Base-by-base conservation (phyloP, 2,329 filamentous ascomycete genomes). In the Aspergillus persii region DNA sequence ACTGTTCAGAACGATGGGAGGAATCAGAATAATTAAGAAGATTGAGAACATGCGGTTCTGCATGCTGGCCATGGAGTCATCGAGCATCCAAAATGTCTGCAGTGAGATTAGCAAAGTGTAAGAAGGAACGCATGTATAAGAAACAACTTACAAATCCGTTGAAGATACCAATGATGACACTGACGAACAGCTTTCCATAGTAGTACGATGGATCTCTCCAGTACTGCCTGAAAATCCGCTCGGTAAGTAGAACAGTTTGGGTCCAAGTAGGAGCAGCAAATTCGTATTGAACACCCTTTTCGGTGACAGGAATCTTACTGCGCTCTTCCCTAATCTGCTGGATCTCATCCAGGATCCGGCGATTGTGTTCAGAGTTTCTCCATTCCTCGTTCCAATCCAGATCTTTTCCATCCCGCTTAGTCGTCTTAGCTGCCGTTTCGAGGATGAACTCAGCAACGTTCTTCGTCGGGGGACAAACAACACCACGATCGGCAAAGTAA, bases 331-430 rank as follows among this genome's bases (percentile, higher is more conserved):
- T 84, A 56, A 92, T 84, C 1, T 80, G 78, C 46, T 87, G 79
- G 57, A 93, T 92, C 66, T 92, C 88, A 9, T 83, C 75, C 5
- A 87, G 73, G 18, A 91, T 77, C 1, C 76, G 72, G 36, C 80
- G 77, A 60, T 85, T 84, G 68, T 92, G 82, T 9, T 84, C 76
- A 0, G 88, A 91, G 49, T 83, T 83, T 29, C 79, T 77, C 90
- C 90, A 93, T 69, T 91, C 88, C 39, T 90, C 83, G 68, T 89
- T 88, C 90, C 90, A 93, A 69, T 92, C 82, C 48, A 90, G 76
- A 33, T 75, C 77, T 56, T 78, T 83, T 44, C 85, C 86, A 51
- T 87, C 80, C 44, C 71, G 77, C 57, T 81, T 81, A 9, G 77
- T 76, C 9, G 81, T 80, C 64, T 86, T 86, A 0, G 84, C 85